Conservation (phyloP, 257 asterid genomes). For the Solanum sparsipilum region DNA sequence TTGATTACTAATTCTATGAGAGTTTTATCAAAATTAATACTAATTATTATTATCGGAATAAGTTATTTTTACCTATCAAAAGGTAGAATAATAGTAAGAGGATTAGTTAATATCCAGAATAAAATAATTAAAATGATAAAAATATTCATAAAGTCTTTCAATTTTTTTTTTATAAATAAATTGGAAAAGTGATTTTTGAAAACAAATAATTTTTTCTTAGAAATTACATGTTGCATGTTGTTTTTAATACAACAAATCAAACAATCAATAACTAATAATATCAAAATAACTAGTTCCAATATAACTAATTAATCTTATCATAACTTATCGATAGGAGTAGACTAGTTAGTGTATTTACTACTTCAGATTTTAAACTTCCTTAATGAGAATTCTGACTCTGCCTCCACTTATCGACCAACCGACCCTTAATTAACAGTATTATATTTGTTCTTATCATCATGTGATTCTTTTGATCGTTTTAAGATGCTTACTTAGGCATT, state of each 20-base stretch:
- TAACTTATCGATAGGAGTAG: background rate
- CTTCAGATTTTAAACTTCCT: too few relatives aligned
- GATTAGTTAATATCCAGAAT: background rate
- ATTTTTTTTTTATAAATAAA: background rate
- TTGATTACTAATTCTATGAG: background rate
- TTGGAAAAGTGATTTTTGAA: background rate
- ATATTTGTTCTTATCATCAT: constrained; percentile 2
- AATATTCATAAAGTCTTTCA: background rate
- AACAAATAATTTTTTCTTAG: background rate
- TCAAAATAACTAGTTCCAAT: background rate
- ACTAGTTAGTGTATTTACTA: background rate
- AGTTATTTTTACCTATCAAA: background rate
- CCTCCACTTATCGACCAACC: background rate
- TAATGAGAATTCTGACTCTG: too few relatives aligned
- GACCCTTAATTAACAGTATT: background rate
- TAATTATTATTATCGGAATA: background rate
- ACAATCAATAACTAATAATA: background rate
- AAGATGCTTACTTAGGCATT: background rate
- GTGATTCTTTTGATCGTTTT: constrained; percentile 8
- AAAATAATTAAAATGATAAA: background rate
- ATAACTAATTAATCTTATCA: too few relatives aligned
- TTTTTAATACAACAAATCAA: background rate
- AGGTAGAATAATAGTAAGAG: background rate
- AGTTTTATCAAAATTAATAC: background rate
- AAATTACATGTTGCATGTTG: background rate